Evolutionary conservation across 140 eudicot species (phyloP).

Genomic region (Anethum foeniculum): DNA sequence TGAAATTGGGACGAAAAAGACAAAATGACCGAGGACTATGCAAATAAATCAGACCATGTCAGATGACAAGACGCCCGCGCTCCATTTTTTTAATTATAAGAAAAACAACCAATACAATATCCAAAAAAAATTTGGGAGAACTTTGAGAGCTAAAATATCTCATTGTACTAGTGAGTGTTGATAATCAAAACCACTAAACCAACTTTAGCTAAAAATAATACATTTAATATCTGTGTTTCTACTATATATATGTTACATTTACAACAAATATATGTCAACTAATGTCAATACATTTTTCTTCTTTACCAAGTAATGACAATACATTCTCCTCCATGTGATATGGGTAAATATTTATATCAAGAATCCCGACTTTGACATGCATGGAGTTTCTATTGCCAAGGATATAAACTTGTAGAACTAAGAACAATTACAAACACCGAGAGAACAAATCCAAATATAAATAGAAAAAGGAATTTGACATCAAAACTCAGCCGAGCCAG

Average conservation of each 20-base stretch:
- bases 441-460: not conserved
- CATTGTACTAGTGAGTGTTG: conserved; percentile 7
- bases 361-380: not conserved
- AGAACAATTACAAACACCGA: not conserved
- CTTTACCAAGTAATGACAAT: not conserved
- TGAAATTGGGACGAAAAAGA: too few species aligned
- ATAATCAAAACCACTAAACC: not conserved
- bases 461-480: not conserved
- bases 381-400: not conserved
- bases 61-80: too few species aligned
- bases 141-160: not conserved
- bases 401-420: not conserved
- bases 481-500: conserved; percentile 96
- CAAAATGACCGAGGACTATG: too few species aligned
- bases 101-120: too few species aligned
- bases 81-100: too few species aligned
- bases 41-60: too few species aligned
- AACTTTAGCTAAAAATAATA: not conserved
- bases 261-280: not conserved
- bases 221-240: not conserved
- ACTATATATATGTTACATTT: not conserved
- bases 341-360: not conserved
- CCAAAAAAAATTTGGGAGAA: too few species aligned
- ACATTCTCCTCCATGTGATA: not conserved
- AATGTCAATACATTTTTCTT: not conserved